A percentile compares a stretch with the other conserved stretches of the same genome.
phyloP scores from a whole-genome alignment of 495 filamentous ascomycete genomes.

The Thermothielavioides terrestris region DNA sequence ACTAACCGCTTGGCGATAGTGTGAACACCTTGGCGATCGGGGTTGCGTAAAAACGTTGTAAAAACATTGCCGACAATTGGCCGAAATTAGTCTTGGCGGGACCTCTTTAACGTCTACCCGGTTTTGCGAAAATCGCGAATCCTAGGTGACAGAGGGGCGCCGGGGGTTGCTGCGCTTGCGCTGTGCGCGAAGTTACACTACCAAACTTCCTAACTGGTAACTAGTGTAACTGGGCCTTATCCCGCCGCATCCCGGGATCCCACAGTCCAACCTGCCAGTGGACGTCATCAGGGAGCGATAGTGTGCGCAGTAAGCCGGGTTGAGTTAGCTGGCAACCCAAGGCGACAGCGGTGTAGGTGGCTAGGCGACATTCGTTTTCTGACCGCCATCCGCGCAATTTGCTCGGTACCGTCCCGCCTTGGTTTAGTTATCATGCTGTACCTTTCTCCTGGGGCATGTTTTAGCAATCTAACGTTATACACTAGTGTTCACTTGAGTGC shows the following conservation, averaged over 20 bases:
- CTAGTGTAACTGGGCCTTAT: background rate
- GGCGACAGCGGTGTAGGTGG: background rate
- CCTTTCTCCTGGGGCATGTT: too few relatives aligned
- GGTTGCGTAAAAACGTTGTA: too few relatives aligned
- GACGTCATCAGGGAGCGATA: background rate
- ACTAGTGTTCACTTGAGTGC: too few relatives aligned
- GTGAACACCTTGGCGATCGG: too few relatives aligned
- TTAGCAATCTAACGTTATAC: too few relatives aligned
- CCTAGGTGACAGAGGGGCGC: slow-evolving; percentile 16
- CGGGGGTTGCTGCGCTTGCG: slow-evolving; percentile 7
- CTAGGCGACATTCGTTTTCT: background rate
- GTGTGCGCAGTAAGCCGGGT: background rate
- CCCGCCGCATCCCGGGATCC: slow-evolving; percentile 6
- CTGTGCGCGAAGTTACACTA: too few relatives aligned
- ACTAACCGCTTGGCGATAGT: too few relatives aligned
- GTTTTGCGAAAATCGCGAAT: slow-evolving; percentile 9
- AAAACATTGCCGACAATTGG: too few relatives aligned
- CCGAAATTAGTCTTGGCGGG: too few relatives aligned
- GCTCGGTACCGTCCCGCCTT: background rate
- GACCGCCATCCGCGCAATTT: background rate
- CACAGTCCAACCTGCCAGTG: background rate
- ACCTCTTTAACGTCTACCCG: too few relatives aligned
- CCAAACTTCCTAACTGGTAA: too few relatives aligned
- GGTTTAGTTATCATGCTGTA: too few relatives aligned
- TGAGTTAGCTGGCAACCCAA: background rate